Percentiles rank a stretch among this genome's conserved stretches.
phyloP scores from a whole-genome alignment of 1,284 basidiomycete genomes.

The Lentinus polychrous region DNA sequence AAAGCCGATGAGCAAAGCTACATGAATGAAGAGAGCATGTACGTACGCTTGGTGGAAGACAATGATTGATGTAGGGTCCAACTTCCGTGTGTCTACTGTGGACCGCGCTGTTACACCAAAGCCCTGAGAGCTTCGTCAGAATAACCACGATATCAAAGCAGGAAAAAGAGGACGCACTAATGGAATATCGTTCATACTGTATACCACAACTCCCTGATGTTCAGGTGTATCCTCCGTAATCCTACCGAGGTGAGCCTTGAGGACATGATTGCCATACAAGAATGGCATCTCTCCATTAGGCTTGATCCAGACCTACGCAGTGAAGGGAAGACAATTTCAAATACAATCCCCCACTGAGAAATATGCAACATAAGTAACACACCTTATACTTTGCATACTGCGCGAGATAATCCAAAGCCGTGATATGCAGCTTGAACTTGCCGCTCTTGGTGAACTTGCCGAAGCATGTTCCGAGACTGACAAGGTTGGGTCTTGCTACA shows the following conservation, averaged over 20 bases:
- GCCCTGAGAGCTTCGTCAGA: slow-evolving; percentile 46
- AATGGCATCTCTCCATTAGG: slow-evolving; percentile 99
- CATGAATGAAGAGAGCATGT: slow-evolving; percentile 1
- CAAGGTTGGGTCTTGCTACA: slow-evolving; percentile 86
- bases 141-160: background rate
- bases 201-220: slow-evolving; percentile 97
- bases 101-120: slow-evolving; percentile 97
- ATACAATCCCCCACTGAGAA: background rate
- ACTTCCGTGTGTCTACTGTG: slow-evolving; percentile 92
- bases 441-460: slow-evolving; percentile 98
- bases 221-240: slow-evolving; percentile 99
- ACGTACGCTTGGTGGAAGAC: slow-evolving; percentile 98
- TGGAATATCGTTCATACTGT: slow-evolving; percentile 92
- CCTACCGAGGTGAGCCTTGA: slow-evolving; percentile 97
- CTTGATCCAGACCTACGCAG: slow-evolving; percentile 91
- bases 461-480: slow-evolving; percentile 94
- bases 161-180: slow-evolving; percentile 47
- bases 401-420: slow-evolving; percentile 87
- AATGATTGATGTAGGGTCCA: slow-evolving; percentile 97
- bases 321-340: background rate
- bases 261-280: slow-evolving; percentile 97
- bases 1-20: background rate
- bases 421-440: slow-evolving; percentile 97
- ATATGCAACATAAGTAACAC: slow-evolving; percentile 13
- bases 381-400: slow-evolving; percentile 99